phyloP scores from a whole-genome alignment of 1,284 basidiomycete species.

The Ceratobasidium sp. region DNA sequence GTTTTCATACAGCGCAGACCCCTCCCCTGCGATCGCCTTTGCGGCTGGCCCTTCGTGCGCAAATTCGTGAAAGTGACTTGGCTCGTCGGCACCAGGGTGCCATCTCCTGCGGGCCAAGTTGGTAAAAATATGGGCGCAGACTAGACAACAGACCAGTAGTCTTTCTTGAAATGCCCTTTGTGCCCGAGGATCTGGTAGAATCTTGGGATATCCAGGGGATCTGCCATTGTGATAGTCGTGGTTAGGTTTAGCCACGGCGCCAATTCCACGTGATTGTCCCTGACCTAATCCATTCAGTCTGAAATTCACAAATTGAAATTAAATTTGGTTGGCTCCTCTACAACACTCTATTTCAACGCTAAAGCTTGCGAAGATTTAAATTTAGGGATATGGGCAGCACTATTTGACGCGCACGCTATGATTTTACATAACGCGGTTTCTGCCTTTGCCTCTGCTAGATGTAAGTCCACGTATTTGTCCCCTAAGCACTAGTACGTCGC shows the following conservation, averaged over 20 bases:
- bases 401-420: too few relatives aligned
- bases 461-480: too few relatives aligned
- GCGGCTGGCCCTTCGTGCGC: constrained; percentile 19
- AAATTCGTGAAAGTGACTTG: constrained; percentile 21
- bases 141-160: constrained; percentile 11
- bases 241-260: constrained; percentile 15
- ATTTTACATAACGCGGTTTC: too few relatives aligned
- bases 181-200: constrained; percentile 38
- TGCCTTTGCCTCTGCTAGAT: too few relatives aligned
- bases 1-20: constrained; percentile 9
- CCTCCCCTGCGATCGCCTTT: constrained; percentile 22
- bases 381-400: too few relatives aligned
- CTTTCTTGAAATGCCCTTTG: constrained; percentile 8
- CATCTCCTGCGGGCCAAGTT: not conserved
- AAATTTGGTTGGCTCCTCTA: constrained; percentile 47
- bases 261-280: not conserved
- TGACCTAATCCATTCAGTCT: too few relatives aligned
- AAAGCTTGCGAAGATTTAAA: constrained; percentile 63
- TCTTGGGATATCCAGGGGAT: not conserved
- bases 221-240: not conserved
- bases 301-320: constrained; percentile 14
- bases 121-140: not conserved
- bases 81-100: not conserved
- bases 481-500: too few relatives aligned
- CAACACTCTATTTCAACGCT: constrained; percentile 64